Percentiles rank a stretch among this genome's conserved stretches.
phyloP scores from a whole-genome alignment of 192 early-diverging fungal species.

The Jimgerdemannia flammicorona region DNA sequence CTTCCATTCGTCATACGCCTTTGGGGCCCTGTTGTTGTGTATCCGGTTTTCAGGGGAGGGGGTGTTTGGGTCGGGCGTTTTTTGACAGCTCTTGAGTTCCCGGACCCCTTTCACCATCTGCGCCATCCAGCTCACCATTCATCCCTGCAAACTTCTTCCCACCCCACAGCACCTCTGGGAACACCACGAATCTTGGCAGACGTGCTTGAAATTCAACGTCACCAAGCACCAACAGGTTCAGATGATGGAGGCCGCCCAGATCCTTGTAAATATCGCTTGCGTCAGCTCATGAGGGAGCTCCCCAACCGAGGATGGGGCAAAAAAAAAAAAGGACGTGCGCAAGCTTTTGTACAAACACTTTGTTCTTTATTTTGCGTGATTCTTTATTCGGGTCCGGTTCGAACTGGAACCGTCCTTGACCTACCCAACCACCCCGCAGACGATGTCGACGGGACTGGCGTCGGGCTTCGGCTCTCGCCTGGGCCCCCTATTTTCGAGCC shows the following conservation, averaged over 20 bases:
- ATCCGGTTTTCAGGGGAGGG: neutral
- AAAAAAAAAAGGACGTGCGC: too few species aligned
- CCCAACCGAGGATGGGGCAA: too few species aligned
- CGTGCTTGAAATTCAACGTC: conserved; percentile 58
- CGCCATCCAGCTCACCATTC: conserved; percentile 4
- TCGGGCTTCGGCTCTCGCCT: too few species aligned
- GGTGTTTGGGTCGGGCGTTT: conserved; percentile 4
- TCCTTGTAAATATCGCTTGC: neutral
- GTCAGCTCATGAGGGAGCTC: neutral
- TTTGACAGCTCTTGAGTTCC: neutral
- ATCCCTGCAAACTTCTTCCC: neutral
- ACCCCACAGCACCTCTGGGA: conserved; percentile 48
- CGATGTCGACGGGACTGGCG: too few species aligned
- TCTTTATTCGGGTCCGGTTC: neutral
- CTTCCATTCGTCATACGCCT: neutral
- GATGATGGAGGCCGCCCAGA: conserved; percentile 51
- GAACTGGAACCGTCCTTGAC: too few species aligned
- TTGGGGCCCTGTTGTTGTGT: too few species aligned
- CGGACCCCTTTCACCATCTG: neutral
- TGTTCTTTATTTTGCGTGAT: neutral
- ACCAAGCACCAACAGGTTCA: conserved; percentile 65
- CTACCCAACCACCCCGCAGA: too few species aligned
- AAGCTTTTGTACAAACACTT: neutral
- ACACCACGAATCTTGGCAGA: conserved; percentile 60
- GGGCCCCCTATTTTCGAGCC: too few species aligned